These are phyloP conservation scores for Tilletia caries DNA, from an alignment of 1,284 basidiomycete genomes.

Conservation along the genomic window DNA sequence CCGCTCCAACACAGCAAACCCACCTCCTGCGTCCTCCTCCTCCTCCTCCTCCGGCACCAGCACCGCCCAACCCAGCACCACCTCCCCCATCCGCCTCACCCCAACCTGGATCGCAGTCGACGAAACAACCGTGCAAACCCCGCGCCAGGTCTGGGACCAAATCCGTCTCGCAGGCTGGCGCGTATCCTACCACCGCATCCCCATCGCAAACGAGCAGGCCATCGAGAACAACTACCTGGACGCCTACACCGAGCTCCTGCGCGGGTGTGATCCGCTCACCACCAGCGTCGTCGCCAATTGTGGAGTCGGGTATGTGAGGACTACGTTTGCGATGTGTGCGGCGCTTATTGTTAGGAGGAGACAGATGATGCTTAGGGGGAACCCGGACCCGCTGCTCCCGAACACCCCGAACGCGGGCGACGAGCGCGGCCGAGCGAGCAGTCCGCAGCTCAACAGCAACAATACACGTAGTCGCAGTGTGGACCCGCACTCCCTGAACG, in stretches of 20 bases:
- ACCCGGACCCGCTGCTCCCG: conserved; percentile 69
- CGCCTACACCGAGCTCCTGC: conserved; percentile 3
- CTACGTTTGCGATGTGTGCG: conserved; percentile 95
- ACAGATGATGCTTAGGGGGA: conserved; percentile 73
- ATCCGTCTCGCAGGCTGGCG: conserved; percentile 82
- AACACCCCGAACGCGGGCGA: too few relatives aligned
- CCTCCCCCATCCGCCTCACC: conserved; percentile 62
- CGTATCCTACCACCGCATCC: conserved; percentile 69
- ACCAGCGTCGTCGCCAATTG: conserved; percentile 92
- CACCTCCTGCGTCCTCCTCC: too few relatives aligned
- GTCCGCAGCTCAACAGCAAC: too few relatives aligned
- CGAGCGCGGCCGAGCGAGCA: too few relatives aligned
- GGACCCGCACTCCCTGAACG: neutral
- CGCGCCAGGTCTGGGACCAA: conserved; percentile 68
- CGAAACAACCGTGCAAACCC: conserved; percentile 75
- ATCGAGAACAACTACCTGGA: conserved; percentile 49
- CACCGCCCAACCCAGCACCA: too few relatives aligned
- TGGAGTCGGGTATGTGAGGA: conserved; percentile 93
- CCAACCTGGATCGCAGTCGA: conserved; percentile 96
- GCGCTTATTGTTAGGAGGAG: conserved; percentile 82
- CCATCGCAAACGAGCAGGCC: conserved; percentile 65
- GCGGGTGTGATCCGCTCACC: conserved; percentile 66
- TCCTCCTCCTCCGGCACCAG: too few relatives aligned
- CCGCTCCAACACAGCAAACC: too few relatives aligned
- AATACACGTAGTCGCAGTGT: conserved; percentile 1